Percentiles rank a stretch among this genome's conserved stretches.
Evolutionary conservation across 2,329 filamentous ascomycete species (phyloP).

Genomic region (Aspergillus neotritici): DNA sequence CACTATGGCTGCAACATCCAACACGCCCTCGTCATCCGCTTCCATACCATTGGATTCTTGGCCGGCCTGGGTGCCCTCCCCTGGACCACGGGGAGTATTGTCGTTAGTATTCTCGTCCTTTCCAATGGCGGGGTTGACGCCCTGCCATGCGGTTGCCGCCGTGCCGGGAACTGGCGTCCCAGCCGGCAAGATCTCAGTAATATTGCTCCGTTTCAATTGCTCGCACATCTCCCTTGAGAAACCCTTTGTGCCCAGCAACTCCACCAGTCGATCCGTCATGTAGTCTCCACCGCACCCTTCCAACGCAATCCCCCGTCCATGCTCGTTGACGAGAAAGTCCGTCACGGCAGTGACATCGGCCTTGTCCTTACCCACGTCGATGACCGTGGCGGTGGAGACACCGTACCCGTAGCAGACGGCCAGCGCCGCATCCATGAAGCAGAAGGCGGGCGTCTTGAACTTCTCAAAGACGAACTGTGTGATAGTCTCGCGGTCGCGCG

Average conservation of each 20-base stretch:
- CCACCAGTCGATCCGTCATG: slow-evolving; percentile 68
- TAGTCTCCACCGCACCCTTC: slow-evolving; percentile 75
- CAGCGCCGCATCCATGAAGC: slow-evolving; percentile 80
- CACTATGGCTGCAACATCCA: slow-evolving; percentile 62
- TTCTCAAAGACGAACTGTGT: slow-evolving; percentile 96
- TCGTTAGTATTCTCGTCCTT: slow-evolving; percentile 36
- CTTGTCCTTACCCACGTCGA: slow-evolving; percentile 89
- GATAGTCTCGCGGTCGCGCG: slow-evolving; percentile 77
- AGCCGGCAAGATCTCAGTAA: slow-evolving; percentile 56
- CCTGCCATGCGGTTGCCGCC: slow-evolving; percentile 37
- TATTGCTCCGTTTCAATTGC: slow-evolving; percentile 58
- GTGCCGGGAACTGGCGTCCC: slow-evolving; percentile 50
- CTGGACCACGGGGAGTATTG: slow-evolving; percentile 48
- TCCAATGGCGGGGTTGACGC: slow-evolving; percentile 50
- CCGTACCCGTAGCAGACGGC: slow-evolving; percentile 80
- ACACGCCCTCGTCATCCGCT: slow-evolving; percentile 56
- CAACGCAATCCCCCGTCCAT: slow-evolving; percentile 57
- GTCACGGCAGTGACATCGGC: slow-evolving; percentile 86
- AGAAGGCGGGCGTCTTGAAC: slow-evolving; percentile 88
- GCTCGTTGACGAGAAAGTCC: slow-evolving; percentile 70
- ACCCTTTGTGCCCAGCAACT: slow-evolving; percentile 56
- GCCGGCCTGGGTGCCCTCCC: slow-evolving; percentile 50
- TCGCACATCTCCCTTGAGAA: slow-evolving; percentile 60
- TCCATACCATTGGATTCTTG: slow-evolving; percentile 45
- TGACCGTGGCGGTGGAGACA: slow-evolving; percentile 70